phyloP scores from a whole-genome alignment of 345 rosid species.

The Acer yangbiense region DNA sequence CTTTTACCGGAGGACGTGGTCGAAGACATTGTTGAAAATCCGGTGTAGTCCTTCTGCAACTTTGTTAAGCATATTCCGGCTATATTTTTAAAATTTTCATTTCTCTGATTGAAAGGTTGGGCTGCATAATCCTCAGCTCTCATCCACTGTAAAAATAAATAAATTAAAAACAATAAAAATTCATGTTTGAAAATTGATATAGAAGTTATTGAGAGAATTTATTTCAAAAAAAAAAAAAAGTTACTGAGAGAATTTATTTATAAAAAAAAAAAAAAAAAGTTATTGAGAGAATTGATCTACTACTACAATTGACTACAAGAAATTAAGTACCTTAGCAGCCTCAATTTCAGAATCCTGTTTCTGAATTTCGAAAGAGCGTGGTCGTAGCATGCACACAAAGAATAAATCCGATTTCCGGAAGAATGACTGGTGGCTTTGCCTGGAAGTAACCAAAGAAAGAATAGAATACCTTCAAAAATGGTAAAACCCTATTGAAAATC shows the following conservation, averaged over 20 bases:
- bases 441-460: slow-evolving; percentile 19
- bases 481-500: background rate
- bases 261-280: too few species aligned
- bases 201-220: too few species aligned
- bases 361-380: slow-evolving; percentile 43
- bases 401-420: slow-evolving; percentile 57
- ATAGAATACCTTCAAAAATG: background rate
- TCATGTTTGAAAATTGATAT: too few species aligned
- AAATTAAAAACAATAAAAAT: too few species aligned
- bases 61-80: slow-evolving; percentile 63
- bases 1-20: slow-evolving; percentile 51
- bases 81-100: slow-evolving; percentile 47
- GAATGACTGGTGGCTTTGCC: slow-evolving; percentile 64
- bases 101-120: slow-evolving; percentile 48
- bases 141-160: slow-evolving; percentile 61
- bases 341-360: slow-evolving; percentile 61
- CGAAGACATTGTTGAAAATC: slow-evolving; percentile 47
- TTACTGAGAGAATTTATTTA: too few species aligned
- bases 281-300: too few species aligned
- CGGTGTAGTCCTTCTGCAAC: slow-evolving; percentile 41
- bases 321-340: slow-evolving; percentile 51
- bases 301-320: background rate
- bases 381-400: slow-evolving; percentile 55
- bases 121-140: slow-evolving; percentile 57
- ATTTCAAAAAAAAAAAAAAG: too few species aligned